Evolutionary conservation across 768 basidiomycete species (phyloP).

Genomic region (Crassisporium funariophilum): DNA sequence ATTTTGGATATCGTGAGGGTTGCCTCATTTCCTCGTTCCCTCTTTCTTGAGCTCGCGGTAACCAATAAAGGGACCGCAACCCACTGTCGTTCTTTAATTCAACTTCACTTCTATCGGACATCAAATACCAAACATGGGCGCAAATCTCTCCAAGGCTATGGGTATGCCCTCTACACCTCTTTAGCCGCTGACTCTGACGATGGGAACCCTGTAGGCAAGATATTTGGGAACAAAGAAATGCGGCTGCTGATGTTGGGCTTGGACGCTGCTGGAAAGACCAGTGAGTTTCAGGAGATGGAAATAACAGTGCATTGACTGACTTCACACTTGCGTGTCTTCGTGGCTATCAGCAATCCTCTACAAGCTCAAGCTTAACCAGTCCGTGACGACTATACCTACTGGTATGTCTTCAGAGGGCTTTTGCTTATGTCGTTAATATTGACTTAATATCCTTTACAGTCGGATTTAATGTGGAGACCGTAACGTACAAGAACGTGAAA

Average conservation of each 20-base stretch:
- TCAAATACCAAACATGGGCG: conserved; percentile 65
- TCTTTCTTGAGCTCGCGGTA: not conserved
- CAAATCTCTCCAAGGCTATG: conserved; percentile 84
- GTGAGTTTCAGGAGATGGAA: conserved; percentile 50
- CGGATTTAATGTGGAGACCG: conserved; percentile 99
- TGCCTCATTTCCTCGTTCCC: not conserved
- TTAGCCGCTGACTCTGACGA: conserved; percentile 13
- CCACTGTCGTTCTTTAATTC: conserved; percentile 67
- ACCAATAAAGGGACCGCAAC: conserved; percentile 2
- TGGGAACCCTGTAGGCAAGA: conserved; percentile 60
- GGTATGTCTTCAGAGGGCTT: conserved; percentile 46
- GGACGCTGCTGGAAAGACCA: conserved; percentile 98
- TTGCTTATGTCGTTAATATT: conserved; percentile 9
- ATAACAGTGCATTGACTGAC: not conserved
- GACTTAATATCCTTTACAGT: conserved; percentile 45
- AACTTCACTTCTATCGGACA: conserved; percentile 25
- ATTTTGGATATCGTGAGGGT: not conserved
- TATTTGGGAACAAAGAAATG: conserved; percentile 99
- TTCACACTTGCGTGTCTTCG: conserved; percentile 11
- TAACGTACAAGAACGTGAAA: conserved; percentile 98
- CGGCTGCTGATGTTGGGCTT: conserved; percentile 94
- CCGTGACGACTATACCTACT: conserved; percentile 97
- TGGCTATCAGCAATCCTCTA: conserved; percentile 83
- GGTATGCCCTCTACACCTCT: conserved; percentile 42
- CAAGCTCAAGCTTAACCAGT: conserved; percentile 98